Evolutionary conservation across 1,284 basidiomycete genomes (phyloP).

Genomic region (Tetrapyrgos nigripes): DNA sequence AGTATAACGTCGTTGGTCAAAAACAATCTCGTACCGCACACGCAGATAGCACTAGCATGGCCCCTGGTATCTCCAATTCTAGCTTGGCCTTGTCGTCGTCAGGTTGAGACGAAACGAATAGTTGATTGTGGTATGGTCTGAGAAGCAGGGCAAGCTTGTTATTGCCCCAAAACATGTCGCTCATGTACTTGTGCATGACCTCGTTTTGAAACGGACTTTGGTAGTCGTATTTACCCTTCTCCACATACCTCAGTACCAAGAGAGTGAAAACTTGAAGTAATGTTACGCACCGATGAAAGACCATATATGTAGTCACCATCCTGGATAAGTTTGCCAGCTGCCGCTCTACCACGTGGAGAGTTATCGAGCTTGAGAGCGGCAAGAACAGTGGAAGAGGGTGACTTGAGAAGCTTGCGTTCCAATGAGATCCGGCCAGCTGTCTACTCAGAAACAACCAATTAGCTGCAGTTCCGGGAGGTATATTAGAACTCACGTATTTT

Average conservation of each 20-base stretch:
- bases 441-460: not conserved
- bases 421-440: not conserved
- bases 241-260: not conserved
- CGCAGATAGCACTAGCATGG: not conserved
- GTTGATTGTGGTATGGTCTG: not conserved
- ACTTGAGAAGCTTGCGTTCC: not conserved
- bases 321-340: not conserved
- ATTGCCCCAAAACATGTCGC: not conserved
- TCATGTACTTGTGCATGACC: not conserved
- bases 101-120: not conserved
- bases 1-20: not conserved
- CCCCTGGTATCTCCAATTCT: slow-evolving; percentile 4
- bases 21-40: not conserved
- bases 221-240: slow-evolving; percentile 3
- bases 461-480: not conserved
- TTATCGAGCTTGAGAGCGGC: not conserved
- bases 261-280: not conserved
- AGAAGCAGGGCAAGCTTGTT: not conserved
- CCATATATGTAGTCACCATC: slow-evolving; percentile 6
- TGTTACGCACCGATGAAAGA: not conserved
- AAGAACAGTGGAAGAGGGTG: not conserved
- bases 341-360: not conserved
- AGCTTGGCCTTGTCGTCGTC: not conserved
- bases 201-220: not conserved
- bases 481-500: not conserved